Evolutionary conservation across 495 filamentous ascomycete genomes (phyloP).

Genomic region (Annulohypoxylon nitens): DNA sequence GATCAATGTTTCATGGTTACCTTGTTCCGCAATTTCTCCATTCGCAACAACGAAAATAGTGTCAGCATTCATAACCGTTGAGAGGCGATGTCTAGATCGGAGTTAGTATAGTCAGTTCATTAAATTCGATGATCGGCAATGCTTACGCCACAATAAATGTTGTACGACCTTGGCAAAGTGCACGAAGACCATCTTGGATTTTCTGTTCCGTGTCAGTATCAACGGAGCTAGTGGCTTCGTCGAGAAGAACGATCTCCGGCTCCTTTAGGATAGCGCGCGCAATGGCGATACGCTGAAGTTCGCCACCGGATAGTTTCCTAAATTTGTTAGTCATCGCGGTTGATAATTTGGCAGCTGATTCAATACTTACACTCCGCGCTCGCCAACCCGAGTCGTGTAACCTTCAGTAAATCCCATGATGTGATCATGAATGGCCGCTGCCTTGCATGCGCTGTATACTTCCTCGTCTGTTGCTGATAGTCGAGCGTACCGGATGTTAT

Average conservation of each 20-base stretch:
- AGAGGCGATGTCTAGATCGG: conserved; percentile 69
- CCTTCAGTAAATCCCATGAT: conserved; percentile 74
- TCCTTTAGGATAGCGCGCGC: conserved; percentile 71
- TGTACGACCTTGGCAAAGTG: conserved; percentile 68
- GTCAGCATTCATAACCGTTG: conserved; percentile 78
- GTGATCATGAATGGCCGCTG: conserved; percentile 77
- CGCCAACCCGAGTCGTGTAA: conserved; percentile 72
- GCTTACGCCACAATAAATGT: conserved; percentile 75
- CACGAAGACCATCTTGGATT: conserved; percentile 76
- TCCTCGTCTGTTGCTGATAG: conserved; percentile 72
- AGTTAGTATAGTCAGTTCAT: conserved; percentile 20
- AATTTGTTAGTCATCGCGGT: background rate
- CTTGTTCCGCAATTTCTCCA: conserved; percentile 73
- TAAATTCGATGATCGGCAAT: background rate
- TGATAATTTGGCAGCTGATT: background rate
- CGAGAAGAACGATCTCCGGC: conserved; percentile 68
- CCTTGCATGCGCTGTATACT: conserved; percentile 76
- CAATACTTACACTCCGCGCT: conserved; percentile 65
- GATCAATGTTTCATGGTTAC: conserved; percentile 73
- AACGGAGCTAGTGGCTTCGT: conserved; percentile 70
- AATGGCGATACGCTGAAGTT: conserved; percentile 82
- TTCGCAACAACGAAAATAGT: conserved; percentile 74
- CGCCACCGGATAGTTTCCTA: conserved; percentile 78
- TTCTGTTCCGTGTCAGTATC: conserved; percentile 77
- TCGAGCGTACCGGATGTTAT: conserved; percentile 78